Conservation (phyloP, 2,329 filamentous ascomycete species). For the Leptoxyphium fumago region DNA sequence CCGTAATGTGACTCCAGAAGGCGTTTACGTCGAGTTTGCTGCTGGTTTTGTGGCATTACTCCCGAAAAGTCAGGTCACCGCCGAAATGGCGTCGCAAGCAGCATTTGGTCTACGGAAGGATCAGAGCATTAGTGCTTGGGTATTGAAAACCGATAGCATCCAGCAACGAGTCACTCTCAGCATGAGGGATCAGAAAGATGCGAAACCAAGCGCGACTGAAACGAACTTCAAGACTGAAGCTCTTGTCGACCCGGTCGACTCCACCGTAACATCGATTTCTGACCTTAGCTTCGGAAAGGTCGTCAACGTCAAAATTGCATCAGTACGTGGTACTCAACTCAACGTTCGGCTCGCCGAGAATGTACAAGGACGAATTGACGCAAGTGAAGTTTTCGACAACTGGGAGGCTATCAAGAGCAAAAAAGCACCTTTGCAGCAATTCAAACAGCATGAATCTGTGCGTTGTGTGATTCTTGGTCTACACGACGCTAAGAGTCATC, state of each 20-base stretch:
- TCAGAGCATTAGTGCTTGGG: conserved; percentile 59
- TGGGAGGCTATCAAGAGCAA: conserved; percentile 77
- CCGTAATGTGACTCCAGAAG: conserved; percentile 65
- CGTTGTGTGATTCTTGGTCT: conserved; percentile 68
- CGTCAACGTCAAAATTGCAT: conserved; percentile 64
- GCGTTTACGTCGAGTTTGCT: conserved; percentile 78
- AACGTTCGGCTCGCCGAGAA: conserved; percentile 82
- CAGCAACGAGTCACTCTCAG: conserved; percentile 55
- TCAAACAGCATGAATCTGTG: conserved; percentile 56
- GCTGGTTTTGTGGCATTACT: conserved; percentile 63
- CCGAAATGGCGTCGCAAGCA: conserved; percentile 50
- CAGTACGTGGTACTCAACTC: conserved; percentile 78
- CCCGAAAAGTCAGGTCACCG: conserved; percentile 61
- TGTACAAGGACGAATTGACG: conserved; percentile 80
- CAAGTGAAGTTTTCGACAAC: conserved; percentile 76
- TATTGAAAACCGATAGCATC: conserved; percentile 57
- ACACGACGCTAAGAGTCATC: conserved; percentile 79
- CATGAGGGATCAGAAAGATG: conserved; percentile 35
- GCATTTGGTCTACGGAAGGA: conserved; percentile 67
- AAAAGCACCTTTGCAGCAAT: conserved; percentile 62
- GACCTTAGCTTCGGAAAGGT: conserved; percentile 61
- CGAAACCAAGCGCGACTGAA: conserved; percentile 19
- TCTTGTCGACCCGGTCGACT: conserved; percentile 48
- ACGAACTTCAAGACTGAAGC: conserved; percentile 17
- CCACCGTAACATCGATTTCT: conserved; percentile 46